phyloP scores from a whole-genome alignment of 345 rosid species.

The Gossypium stocksii region DNA sequence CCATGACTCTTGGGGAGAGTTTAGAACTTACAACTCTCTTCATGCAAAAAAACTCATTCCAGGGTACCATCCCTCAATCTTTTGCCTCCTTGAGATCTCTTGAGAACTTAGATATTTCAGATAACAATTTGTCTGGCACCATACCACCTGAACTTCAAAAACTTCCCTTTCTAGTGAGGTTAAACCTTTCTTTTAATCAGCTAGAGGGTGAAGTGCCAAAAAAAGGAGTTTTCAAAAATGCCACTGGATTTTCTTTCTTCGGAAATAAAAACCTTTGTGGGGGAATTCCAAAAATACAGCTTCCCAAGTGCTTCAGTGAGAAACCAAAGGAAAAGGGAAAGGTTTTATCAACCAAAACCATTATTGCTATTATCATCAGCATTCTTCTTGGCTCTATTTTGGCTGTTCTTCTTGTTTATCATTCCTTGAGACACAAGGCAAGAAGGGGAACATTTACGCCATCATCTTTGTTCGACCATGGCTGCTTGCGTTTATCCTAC shows the following conservation, averaged over 20 bases:
- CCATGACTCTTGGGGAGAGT: conserved; percentile 22
- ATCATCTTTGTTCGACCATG: background rate
- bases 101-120: conserved; percentile 31
- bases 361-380: background rate
- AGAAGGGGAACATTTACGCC: background rate
- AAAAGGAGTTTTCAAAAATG: conserved; percentile 34
- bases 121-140: conserved; percentile 28
- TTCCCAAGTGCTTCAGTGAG: conserved; percentile 11
- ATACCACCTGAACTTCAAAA: conserved; percentile 20
- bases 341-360: background rate
- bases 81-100: conserved; percentile 24
- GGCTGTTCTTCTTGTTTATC: background rate
- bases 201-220: conserved; percentile 39
- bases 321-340: background rate
- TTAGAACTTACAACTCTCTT: conserved; percentile 5
- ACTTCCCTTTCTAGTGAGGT: background rate
- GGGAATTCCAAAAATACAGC: conserved; percentile 18
- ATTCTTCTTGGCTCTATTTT: background rate
- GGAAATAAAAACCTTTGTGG: conserved; percentile 41
- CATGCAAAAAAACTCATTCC: conserved; percentile 25
- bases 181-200: conserved; percentile 37
- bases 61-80: conserved; percentile 32
- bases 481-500: conserved; percentile 2
- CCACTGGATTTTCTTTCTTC: conserved; percentile 20
- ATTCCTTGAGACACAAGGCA: background rate